Percentiles rank a stretch among this genome's conserved stretches.
Evolutionary conservation across 2,329 filamentous ascomycete genomes (phyloP).

Genomic region (Sclerotinia borealis): DNA sequence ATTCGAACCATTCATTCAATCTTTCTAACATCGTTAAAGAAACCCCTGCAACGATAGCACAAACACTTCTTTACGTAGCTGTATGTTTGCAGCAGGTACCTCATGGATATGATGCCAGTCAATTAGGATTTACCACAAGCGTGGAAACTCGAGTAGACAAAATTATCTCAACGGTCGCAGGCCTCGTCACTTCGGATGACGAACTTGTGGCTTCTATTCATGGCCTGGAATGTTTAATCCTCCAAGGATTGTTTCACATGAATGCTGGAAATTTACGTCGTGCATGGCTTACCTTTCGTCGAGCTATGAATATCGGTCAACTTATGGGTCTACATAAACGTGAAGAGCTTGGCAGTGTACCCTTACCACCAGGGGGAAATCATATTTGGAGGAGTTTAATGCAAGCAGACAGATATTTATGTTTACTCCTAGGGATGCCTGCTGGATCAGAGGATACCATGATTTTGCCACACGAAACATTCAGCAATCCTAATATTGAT

Average conservation of each 20-base stretch:
- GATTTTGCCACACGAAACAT: constrained; percentile 23
- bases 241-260: constrained; percentile 42
- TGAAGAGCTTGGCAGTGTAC: constrained; percentile 1
- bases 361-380: constrained; percentile 24
- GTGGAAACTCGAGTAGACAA: constrained; percentile 25
- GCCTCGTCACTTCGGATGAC: constrained; percentile 41
- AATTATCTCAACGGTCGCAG: constrained; percentile 24
- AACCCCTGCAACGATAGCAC: constrained; percentile 25
- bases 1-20: constrained; percentile 18
- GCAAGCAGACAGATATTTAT: constrained; percentile 41
- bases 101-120: constrained; percentile 21
- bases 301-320: constrained; percentile 43
- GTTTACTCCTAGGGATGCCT: constrained; percentile 28
- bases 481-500: constrained; percentile 23
- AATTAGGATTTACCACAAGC: constrained; percentile 21
- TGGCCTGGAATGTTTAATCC: constrained; percentile 46
- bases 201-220: constrained; percentile 43
- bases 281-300: constrained; percentile 41
- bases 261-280: constrained; percentile 45
- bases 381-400: constrained; percentile 43
- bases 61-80: constrained; percentile 26
- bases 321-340: constrained; percentile 28
- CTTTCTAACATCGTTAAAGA: constrained; percentile 21
- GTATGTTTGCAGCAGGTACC: constrained; percentile 29
- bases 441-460: constrained; percentile 18